Evolutionary conservation across 2,329 filamentous ascomycete species (phyloP).

Genomic region (Sporothrix globosa): DNA sequence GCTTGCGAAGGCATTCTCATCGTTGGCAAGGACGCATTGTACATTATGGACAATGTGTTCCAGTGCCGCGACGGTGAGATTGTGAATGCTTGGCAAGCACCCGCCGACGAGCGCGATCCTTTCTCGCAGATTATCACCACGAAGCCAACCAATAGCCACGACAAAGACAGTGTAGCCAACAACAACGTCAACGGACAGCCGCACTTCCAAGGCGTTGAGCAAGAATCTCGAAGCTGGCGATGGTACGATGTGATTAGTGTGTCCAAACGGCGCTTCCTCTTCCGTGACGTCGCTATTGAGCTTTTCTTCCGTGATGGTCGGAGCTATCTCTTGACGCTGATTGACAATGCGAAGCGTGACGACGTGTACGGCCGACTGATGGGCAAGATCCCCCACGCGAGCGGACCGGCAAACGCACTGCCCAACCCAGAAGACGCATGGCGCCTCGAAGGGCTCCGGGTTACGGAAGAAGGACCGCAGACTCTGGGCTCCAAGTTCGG

Average conservation of each 20-base stretch:
- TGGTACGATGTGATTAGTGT: constrained; percentile 95
- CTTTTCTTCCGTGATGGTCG: constrained; percentile 96
- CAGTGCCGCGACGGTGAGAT: constrained; percentile 94
- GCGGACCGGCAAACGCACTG: constrained; percentile 66
- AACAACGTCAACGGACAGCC: constrained; percentile 19
- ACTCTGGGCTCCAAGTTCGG: constrained; percentile 85
- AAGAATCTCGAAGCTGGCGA: constrained; percentile 86
- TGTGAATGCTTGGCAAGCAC: constrained; percentile 93
- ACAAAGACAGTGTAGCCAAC: constrained; percentile 54
- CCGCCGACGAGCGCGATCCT: constrained; percentile 86
- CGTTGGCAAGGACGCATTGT: constrained; percentile 86
- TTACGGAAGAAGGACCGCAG: constrained; percentile 61
- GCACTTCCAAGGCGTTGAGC: constrained; percentile 61
- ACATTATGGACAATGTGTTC: constrained; percentile 96
- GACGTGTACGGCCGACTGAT: constrained; percentile 78
- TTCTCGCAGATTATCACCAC: constrained; percentile 91
- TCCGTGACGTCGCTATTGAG: constrained; percentile 94
- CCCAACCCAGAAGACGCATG: constrained; percentile 85
- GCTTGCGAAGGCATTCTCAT: constrained; percentile 93
- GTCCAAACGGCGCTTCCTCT: constrained; percentile 92
- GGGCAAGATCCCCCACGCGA: constrained; percentile 78
- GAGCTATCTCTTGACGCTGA: constrained; percentile 88
- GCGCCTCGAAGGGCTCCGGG: constrained; percentile 83
- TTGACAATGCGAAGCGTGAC: constrained; percentile 73
- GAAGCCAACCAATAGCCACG: constrained; percentile 49